phyloP scores from a whole-genome alignment of 768 basidiomycete genomes.

The Kwoniella pini region DNA sequence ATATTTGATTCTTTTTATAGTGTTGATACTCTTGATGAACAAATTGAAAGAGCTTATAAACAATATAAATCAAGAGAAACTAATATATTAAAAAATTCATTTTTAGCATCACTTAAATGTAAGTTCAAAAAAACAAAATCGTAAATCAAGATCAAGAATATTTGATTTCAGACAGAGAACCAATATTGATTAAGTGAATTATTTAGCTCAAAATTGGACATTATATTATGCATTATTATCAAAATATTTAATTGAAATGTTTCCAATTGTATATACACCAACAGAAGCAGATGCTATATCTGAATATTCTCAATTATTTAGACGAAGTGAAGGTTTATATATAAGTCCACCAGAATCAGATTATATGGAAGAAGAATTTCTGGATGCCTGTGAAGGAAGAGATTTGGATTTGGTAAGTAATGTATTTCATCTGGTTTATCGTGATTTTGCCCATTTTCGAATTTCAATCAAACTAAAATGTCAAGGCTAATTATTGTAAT shows the following conservation, averaged over 20 bases:
- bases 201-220: constrained; percentile 60
- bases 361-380: constrained; percentile 72
- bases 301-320: constrained; percentile 79
- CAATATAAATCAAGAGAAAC: constrained; percentile 58
- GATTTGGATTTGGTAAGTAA: constrained; percentile 43
- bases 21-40: constrained; percentile 70
- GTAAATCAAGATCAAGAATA: too few species aligned
- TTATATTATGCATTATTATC: constrained; percentile 71
- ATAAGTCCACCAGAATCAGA: constrained; percentile 66
- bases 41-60: constrained; percentile 71
- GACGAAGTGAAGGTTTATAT: constrained; percentile 72
- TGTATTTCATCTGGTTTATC: neutral
- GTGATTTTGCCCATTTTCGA: neutral
- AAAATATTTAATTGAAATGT: constrained; percentile 64
- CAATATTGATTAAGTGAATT: too few species aligned
- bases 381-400: constrained; percentile 59
- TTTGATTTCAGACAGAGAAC: too few species aligned
- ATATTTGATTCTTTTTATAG: constrained; percentile 56
- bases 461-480: too few species aligned
- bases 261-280: constrained; percentile 45
- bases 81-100: constrained; percentile 68
- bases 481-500: too few species aligned
- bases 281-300: constrained; percentile 74
- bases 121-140: constrained; percentile 10
- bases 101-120: constrained; percentile 56